Percentiles rank a stretch among this genome's conserved stretches.
Conservation (phyloP, 2,329 filamentous ascomycete species). For the Fusarium mundagurra region DNA sequence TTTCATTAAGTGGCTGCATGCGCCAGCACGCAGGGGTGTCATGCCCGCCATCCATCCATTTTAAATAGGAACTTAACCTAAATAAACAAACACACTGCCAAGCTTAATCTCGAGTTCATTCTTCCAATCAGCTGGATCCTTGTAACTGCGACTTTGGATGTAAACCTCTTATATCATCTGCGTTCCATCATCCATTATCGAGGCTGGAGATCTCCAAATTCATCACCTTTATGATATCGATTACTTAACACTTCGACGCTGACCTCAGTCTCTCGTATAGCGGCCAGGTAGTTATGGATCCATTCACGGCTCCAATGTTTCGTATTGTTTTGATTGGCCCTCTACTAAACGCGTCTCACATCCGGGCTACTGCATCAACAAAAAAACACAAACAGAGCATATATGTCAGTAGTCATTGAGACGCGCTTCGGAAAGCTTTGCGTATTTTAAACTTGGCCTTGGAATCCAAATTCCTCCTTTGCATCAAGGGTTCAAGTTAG, state of each 20-base stretch:
- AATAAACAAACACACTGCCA: slow-evolving; percentile 37
- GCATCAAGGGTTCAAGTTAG: background rate
- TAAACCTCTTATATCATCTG: slow-evolving; percentile 22
- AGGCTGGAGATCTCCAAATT: slow-evolving; percentile 8
- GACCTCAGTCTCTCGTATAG: slow-evolving; percentile 9
- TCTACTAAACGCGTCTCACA: slow-evolving; percentile 26
- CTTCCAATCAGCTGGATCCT: slow-evolving; percentile 31
- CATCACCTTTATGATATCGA: background rate
- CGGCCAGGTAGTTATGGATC: slow-evolving; percentile 10
- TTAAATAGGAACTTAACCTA: slow-evolving; percentile 33
- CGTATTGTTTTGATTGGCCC: slow-evolving; percentile 34
- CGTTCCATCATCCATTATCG: slow-evolving; percentile 30
- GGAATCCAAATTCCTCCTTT: background rate
- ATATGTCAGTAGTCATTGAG: slow-evolving; percentile 12
- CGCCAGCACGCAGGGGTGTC: slow-evolving; percentile 43
- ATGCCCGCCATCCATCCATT: slow-evolving; percentile 44
- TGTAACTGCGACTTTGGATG: slow-evolving; percentile 21
- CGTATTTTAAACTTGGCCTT: background rate
- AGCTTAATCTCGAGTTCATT: slow-evolving; percentile 40
- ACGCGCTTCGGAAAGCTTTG: background rate
- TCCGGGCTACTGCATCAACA: slow-evolving; percentile 29
- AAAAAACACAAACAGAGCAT: slow-evolving; percentile 29
- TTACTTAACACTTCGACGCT: background rate
- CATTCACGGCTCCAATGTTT: slow-evolving; percentile 21
- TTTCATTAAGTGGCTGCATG: slow-evolving; percentile 47